These are phyloP conservation scores for Chaetomium cochliodes DNA, from an alignment of 495 filamentous ascomycete species.

Conservation along the genomic window DNA sequence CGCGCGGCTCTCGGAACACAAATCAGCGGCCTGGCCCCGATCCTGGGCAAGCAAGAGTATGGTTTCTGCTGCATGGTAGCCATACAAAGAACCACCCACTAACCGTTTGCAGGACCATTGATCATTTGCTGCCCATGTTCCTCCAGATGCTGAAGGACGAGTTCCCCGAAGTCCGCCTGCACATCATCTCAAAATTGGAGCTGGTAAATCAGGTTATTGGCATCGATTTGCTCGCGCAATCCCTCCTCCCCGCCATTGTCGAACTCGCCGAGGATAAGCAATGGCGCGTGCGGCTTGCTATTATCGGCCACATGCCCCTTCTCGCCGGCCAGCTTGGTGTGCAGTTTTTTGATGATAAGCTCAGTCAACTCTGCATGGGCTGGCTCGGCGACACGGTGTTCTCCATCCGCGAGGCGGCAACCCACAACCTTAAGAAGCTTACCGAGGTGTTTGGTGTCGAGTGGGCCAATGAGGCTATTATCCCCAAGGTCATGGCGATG, in stretches of 20 bases:
- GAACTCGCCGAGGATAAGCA: conserved; percentile 98
- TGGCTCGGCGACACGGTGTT: conserved; percentile 99
- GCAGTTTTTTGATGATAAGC: conserved; percentile 96
- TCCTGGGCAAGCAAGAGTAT: conserved; percentile 96
- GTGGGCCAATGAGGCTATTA: conserved; percentile 96
- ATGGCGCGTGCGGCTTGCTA: conserved; percentile 96
- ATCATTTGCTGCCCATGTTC: conserved; percentile 98
- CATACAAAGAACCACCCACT: background rate
- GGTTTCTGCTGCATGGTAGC: conserved; percentile 38
- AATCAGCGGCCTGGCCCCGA: conserved; percentile 94
- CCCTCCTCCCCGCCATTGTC: conserved; percentile 95
- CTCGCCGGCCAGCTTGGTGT: conserved; percentile 94
- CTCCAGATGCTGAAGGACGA: conserved; percentile 99
- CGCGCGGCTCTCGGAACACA: conserved; percentile 93
- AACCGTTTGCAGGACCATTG: conserved; percentile 67
- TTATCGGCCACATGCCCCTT: conserved; percentile 98
- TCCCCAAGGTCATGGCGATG: conserved; percentile 98
- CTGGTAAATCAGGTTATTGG: conserved; percentile 98
- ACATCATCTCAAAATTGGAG: conserved; percentile 98
- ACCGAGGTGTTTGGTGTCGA: conserved; percentile 98
- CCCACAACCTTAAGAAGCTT: conserved; percentile 94
- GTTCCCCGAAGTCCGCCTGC: conserved; percentile 93
- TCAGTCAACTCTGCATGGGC: conserved; percentile 93
- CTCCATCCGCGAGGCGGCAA: conserved; percentile 95
- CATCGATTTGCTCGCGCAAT: conserved; percentile 94